These are phyloP conservation scores for Penicillium turbatum DNA, from an alignment of 495 filamentous ascomycete genomes.

Conservation along the genomic window DNA sequence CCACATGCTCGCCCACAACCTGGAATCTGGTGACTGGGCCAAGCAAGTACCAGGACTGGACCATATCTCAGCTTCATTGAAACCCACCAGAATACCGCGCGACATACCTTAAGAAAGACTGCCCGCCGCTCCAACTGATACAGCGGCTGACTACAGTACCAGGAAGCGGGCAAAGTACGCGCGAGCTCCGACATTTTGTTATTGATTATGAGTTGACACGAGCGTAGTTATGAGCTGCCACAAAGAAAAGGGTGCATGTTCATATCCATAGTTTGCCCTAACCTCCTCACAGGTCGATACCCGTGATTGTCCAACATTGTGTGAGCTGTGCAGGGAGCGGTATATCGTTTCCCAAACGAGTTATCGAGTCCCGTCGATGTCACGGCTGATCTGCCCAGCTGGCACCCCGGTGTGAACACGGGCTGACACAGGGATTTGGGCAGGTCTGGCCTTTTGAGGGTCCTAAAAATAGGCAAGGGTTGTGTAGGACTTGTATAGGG, in stretches of 20 bases:
- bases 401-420: not conserved
- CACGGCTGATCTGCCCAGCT: not conserved
- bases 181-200: conserved; percentile 36
- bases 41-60: conserved; percentile 58
- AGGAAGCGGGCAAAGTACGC: conserved; percentile 41
- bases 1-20: conserved; percentile 38
- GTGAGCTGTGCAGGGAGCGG: conserved; percentile 10
- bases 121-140: conserved; percentile 52
- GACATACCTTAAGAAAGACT: conserved; percentile 49
- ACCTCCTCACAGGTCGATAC: too few species aligned
- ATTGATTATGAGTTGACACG: not conserved
- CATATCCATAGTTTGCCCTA: not conserved
- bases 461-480: not conserved
- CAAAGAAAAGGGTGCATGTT: not conserved
- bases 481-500: not conserved
- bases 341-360: conserved; percentile 38
- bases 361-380: conserved; percentile 34
- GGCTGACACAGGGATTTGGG: not conserved
- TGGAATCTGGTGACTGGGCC: conserved; percentile 56
- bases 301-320: conserved; percentile 10
- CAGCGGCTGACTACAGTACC: conserved; percentile 40
- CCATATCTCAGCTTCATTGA: conserved; percentile 7
- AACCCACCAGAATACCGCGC: not conserved
- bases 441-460: not conserved
- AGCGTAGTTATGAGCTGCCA: not conserved